Conservation (phyloP, 2,329 filamentous ascomycete genomes). For the Botrytis byssoidea region DNA sequence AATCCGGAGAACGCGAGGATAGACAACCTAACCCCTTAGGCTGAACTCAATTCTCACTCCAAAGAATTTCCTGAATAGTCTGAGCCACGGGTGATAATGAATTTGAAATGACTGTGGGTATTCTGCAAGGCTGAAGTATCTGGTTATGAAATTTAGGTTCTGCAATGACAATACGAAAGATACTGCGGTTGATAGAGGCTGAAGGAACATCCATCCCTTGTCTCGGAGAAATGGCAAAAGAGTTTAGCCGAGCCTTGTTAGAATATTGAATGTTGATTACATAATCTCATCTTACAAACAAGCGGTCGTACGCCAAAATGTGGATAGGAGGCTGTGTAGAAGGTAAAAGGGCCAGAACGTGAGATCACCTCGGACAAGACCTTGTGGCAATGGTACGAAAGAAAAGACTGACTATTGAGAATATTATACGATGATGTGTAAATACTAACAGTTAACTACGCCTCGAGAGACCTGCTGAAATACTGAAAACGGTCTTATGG, state of each 20-base stretch:
- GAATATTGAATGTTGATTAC: not conserved
- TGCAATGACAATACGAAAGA: constrained; percentile 7
- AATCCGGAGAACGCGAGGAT: constrained; percentile 4
- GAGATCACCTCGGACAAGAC: constrained; percentile 12
- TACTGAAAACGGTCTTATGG: constrained; percentile 6
- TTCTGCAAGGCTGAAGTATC: constrained; percentile 31
- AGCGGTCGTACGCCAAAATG: not conserved
- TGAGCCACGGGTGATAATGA: not conserved
- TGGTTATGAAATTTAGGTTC: constrained; percentile 5
- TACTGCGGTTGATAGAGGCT: constrained; percentile 22
- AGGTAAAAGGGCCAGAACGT: not conserved
- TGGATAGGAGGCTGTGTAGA: constrained; percentile 14
- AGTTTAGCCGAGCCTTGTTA: not conserved
- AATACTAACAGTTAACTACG: constrained; percentile 11
- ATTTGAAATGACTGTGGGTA: constrained; percentile 18
- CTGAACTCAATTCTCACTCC: not conserved
- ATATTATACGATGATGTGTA: not conserved
- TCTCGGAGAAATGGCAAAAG: not conserved
- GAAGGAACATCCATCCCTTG: constrained; percentile 3
- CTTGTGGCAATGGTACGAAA: constrained; percentile 4
- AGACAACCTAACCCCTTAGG: constrained; percentile 4
- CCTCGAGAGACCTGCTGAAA: constrained; percentile 18
- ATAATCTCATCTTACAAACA: not conserved
- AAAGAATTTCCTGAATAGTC: constrained; percentile 9
- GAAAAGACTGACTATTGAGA: not conserved